Evolutionary conservation across 208 protist species (phyloP).

Genomic region (Naegleria fowleri): DNA sequence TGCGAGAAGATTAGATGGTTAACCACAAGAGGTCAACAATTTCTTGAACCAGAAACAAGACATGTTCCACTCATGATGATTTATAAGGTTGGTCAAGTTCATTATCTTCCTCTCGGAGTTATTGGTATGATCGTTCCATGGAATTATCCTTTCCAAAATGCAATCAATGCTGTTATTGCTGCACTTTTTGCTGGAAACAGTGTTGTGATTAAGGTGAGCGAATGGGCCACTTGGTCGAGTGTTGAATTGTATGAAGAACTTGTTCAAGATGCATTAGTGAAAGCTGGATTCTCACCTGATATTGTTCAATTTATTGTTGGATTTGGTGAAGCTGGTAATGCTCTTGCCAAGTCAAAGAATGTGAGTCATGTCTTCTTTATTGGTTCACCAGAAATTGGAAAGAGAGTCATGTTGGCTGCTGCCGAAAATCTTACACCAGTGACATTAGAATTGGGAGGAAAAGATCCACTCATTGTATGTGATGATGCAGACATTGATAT

Average conservation of each 20-base stretch:
- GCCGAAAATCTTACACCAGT: slow-evolving; percentile 77
- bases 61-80: slow-evolving; percentile 73
- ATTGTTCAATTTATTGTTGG: slow-evolving; percentile 83
- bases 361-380: slow-evolving; percentile 86
- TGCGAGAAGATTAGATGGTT: slow-evolving; percentile 83
- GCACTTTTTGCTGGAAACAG: slow-evolving; percentile 74
- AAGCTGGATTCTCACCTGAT: slow-evolving; percentile 74
- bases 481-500: slow-evolving; percentile 79
- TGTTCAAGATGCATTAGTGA: slow-evolving; percentile 68
- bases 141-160: slow-evolving; percentile 93
- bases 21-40: slow-evolving; percentile 63
- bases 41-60: slow-evolving; percentile 65
- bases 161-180: slow-evolving; percentile 82
- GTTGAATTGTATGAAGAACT: slow-evolving; percentile 80
- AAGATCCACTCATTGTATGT: slow-evolving; percentile 82
- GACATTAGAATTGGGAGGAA: slow-evolving; percentile 87
- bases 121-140: slow-evolving; percentile 82
- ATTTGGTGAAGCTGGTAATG: slow-evolving; percentile 78
- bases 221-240: slow-evolving; percentile 78
- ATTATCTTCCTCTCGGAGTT: slow-evolving; percentile 76
- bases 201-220: slow-evolving; percentile 66
- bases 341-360: slow-evolving; percentile 56
- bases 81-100: slow-evolving; percentile 70
- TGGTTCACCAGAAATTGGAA: slow-evolving; percentile 71
- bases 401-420: slow-evolving; percentile 79